Base-by-base conservation (phyloP, 169 alveolate genomes). In the Eimeria praecox region DNA sequence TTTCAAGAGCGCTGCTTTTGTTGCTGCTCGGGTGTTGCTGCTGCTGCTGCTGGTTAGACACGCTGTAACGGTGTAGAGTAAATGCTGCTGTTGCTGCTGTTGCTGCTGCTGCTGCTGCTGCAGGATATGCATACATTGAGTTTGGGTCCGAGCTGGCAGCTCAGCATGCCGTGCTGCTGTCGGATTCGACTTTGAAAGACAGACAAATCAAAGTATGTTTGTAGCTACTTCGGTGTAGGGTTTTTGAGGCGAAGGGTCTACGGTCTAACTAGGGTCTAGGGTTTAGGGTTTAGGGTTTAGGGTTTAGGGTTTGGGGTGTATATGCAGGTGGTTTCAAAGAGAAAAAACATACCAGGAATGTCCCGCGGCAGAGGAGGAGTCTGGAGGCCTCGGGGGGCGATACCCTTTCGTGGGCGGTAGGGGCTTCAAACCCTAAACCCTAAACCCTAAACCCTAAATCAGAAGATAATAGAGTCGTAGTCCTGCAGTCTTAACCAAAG, bases 51-150 rank as follows among this genome's bases (percentile, higher is more conserved):
- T 40, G 46, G n/a, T n/a, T n/a, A n/a, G n/a, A n/a, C n/a, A n/a
- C n/a, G n/a, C n/a, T n/a, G n/a, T n/a, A n/a, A n/a, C n/a, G n/a
- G n/a, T n/a, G n/a, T n/a, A n/a, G n/a, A n/a, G n/a, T n/a, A n/a
- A n/a, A n/a, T n/a, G 33, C 44, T 22, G 35, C 59, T 40, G 69
- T 54, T 44, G 44, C 38, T 40, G 46, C 54, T n/a, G 52, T 38
- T 12, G 54, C 64, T 30, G 56, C 33, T n/a, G 16, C 89, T 64
- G 88, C 66, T 54, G 49, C 38, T 42, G 52, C 46, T 49, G 30
- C 64, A 96, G 97, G 99, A 16, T 98, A 98, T 94, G 99, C 99
- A 10, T 98, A 98, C 97, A 98, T 98, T 73, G 99, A 98, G 92
- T 98, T 98, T 89, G 98, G 97, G 20, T 97, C 96, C 64, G 98